Percentiles rank a stretch among this genome's conserved stretches.
Evolutionary conservation across 1,139 yeast species (phyloP).

Genomic region (Neolecta irregularis): DNA sequence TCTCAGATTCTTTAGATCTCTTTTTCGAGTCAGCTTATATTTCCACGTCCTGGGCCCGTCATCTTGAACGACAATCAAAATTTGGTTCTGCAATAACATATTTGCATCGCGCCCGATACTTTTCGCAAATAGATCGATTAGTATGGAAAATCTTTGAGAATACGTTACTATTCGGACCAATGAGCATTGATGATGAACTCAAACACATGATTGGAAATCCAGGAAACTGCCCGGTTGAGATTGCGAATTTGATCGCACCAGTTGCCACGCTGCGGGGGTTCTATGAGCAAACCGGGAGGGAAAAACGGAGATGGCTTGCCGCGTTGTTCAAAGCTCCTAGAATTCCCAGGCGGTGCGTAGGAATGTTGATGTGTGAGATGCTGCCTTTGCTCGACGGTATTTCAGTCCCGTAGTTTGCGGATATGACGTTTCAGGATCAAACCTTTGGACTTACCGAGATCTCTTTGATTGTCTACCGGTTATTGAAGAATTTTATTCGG

Average conservation of each 20-base stretch:
- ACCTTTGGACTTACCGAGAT: conserved; percentile 1
- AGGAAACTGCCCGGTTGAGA: too few relatives aligned
- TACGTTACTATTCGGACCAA: background rate
- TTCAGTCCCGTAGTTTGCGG: background rate
- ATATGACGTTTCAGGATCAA: conserved; percentile 1
- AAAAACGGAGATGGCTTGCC: conserved; percentile 1
- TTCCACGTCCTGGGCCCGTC: conserved; percentile 1
- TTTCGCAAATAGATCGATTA: conserved; percentile 1
- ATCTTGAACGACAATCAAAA: conserved; percentile 2
- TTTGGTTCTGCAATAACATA: conserved; percentile 1
- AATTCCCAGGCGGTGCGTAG: conserved; percentile 2
- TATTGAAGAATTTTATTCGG: conserved; percentile 3
- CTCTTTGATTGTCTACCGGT: conserved; percentile 3
- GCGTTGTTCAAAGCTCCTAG: conserved; percentile 2
- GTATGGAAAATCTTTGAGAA: conserved; percentile 3
- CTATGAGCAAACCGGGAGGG: conserved; percentile 1
- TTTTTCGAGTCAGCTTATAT: too few relatives aligned
- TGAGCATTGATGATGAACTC: background rate
- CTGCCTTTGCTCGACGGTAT: conserved; percentile 1
- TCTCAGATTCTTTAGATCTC: too few relatives aligned
- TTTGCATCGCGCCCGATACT: conserved; percentile 1
- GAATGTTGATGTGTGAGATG: conserved; percentile 2
- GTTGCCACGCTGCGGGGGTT: background rate
- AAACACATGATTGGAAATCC: conserved; percentile 1
- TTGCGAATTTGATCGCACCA: conserved; percentile 3